phyloP scores from a whole-genome alignment of 169 alveolate genomes.

The Cryptosporidium canis region DNA sequence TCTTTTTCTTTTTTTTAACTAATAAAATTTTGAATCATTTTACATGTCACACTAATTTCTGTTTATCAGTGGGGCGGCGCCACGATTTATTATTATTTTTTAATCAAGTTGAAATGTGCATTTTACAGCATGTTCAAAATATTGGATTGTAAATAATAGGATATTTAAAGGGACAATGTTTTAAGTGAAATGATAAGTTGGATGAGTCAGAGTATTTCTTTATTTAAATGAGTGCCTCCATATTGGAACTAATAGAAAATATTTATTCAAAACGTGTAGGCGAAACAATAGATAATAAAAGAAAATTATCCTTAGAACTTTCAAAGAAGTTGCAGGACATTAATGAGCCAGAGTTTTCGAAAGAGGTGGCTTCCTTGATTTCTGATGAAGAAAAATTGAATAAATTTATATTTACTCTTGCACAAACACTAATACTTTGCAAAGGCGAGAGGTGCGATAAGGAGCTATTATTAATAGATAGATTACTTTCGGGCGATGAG shows the following conservation, averaged over 20 bases:
- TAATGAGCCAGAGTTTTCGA: background rate
- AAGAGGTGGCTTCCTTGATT: background rate
- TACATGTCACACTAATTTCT: background rate
- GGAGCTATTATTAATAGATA: constrained; percentile 13
- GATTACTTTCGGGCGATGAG: background rate
- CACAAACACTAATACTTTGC: constrained; percentile 12
- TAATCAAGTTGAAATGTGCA: background rate
- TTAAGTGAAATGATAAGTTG: background rate
- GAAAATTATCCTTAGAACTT: background rate
- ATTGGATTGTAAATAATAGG: too few species aligned
- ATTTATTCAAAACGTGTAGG: constrained; percentile 3
- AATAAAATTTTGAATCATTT: background rate
- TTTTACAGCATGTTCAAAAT: background rate
- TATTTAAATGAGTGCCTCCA: background rate
- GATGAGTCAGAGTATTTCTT: background rate
- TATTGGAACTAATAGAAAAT: constrained; percentile 14
- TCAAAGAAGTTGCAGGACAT: background rate
- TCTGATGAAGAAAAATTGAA: constrained; percentile 22
- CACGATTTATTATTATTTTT: background rate
- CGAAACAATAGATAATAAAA: background rate
- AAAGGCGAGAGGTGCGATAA: constrained; percentile 27
- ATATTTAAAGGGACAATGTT: background rate
- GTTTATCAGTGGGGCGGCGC: constrained; percentile 18
- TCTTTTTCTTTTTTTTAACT: too few species aligned
- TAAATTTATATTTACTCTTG: constrained; percentile 16